Evolutionary conservation across 306 rosid genomes (phyloP).

Genomic region (Fagus crenata): DNA sequence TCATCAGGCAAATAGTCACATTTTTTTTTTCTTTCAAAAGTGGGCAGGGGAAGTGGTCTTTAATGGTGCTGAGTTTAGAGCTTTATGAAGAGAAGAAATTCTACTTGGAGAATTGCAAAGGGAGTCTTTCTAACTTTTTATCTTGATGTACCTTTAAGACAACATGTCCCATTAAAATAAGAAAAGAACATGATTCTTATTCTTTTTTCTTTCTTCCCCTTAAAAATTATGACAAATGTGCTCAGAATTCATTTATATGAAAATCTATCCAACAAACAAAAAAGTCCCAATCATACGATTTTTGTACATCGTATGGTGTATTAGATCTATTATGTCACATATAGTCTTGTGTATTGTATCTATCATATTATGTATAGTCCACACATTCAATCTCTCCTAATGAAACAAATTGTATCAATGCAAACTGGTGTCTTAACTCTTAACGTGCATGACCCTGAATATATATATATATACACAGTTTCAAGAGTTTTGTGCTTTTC

Average conservation of each 20-base stretch:
- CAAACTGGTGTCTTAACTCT: background rate
- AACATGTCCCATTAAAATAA: background rate
- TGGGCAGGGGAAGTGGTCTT: too few species aligned
- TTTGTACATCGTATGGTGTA: background rate
- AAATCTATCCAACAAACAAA: background rate
- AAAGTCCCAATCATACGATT: background rate
- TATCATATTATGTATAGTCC: background rate
- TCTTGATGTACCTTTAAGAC: background rate
- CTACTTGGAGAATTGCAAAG: background rate
- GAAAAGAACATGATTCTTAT: background rate
- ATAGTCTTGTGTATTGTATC: background rate
- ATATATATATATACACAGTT: background rate
- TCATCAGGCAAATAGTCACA: background rate
- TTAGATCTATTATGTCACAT: background rate
- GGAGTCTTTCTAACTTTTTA: background rate
- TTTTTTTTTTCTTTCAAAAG: background rate
- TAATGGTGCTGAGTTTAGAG: background rate
- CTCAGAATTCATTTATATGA: background rate
- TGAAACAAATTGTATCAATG: background rate
- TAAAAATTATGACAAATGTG: background rate
- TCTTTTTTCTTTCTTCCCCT: background rate
- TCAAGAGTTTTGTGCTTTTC: constrained; percentile 15
- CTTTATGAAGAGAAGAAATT: background rate
- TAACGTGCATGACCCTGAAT: background rate
- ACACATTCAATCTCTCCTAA: background rate